Evolutionary conservation across 1,284 basidiomycete species (phyloP), one percentile per base, ranked within the genome.

Genomic region (Butyriboletus appendiculatus): DNA sequence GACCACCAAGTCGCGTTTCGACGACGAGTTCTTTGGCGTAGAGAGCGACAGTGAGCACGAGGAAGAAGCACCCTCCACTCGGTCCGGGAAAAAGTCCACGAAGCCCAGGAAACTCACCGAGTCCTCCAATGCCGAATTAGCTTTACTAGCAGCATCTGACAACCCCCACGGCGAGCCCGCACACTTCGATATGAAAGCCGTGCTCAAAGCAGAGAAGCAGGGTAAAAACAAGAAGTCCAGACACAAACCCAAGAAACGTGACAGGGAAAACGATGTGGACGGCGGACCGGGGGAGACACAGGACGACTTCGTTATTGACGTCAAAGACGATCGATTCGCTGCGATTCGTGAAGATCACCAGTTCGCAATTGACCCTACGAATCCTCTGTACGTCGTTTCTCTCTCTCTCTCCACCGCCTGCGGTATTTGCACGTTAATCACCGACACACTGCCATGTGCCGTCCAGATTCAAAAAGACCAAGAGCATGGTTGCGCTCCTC

Each of bases 301-400:
- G 70, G 81, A 86, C 52, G 85, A 91, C 54, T 98, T 98, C 74
- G 73, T 79, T 46, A 86, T 99, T 62, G 81, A 99, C 67, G 85
- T 94, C 53, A 82, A 85, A 62, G 97, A 99, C 67, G 82, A 89
- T 5, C 87, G 97, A 28, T 99, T 99, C 80, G 83, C 84, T 61
- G 88, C 83, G 11, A 67, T 98, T 45, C 89, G 95, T 68, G 92
- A 98, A 60, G 92, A 99, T 67, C 86, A 94, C 64, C 82, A 87
- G 42, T 99, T 93, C 66, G 96, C 96, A 0, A 94, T 99, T 62
- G 97, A 99, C 71, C 96, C 97, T 20, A 93, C 86, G 45, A 93
- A 98, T 75, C 94, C 96, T 68, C 90, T 87, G 94, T 96, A 66
- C 61, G 92, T 79, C 3, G 1, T 40, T 45, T 52, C n/a, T 50